Base-by-base conservation (phyloP, 371 early-diverging fungal species). In the Umbelopsis sp. region DNA sequence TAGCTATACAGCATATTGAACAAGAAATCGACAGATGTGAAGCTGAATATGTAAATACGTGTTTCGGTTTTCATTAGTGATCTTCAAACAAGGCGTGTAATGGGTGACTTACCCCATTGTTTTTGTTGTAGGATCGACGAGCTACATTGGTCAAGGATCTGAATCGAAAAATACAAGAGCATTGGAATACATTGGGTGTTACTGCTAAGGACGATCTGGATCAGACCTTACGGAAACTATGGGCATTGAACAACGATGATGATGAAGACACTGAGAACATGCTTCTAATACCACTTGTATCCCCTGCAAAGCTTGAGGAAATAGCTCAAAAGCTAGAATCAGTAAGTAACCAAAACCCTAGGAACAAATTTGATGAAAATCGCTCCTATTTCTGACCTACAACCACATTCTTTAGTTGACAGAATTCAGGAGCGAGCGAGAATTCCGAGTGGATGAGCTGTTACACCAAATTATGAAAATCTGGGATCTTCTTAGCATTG, bases 11-110 rank as follows among this genome's bases (percentile, higher is more conserved):
- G 25, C 73, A 74, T 0, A 37, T 83, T 38, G 81, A 83, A 50
- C 77, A 80, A 18, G 83, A 80, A 69, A 71, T 79, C 24, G 12
- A 65, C 53, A 77, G 78, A 45, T 77, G 78, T 37, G 74, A 78
- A 68, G 45, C 71, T 1, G 81, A 83, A 79, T 79, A 77, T 64
- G 77, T 72, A 53, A n/a, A 29, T 22, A 24, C 25, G 1, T 50
- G 10, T 11, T 25, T 22, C 22, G 8, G 1, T 16, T n/a, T 29
- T 29, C 4, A 29, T 29, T 12, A 29, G 18, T 18, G 24, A 50
- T 18, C 5, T 6, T 8, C 22, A 2, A 22, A 10, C 11, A 1
- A 44, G 44, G 20, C 4, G 6, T 22, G 20, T 14, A 22, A 20
- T 29, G 29, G 22, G n/a, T 29, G 41, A 29, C 29, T 8, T 45